Evolutionary conservation across 352 stramenopile genomes (phyloP).

Genomic region (Phytophthora boehmeriae): DNA sequence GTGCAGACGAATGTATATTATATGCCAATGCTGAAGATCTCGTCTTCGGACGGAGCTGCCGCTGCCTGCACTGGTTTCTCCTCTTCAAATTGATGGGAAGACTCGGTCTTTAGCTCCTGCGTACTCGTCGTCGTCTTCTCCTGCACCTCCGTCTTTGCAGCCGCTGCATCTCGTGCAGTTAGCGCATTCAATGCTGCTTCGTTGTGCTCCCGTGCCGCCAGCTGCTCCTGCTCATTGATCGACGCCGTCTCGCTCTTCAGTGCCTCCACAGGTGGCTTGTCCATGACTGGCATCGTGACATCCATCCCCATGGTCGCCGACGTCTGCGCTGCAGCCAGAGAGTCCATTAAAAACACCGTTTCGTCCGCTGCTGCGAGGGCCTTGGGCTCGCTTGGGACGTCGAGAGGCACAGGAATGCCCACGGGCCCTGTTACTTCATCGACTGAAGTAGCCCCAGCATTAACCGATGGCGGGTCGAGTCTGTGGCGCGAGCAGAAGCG

Average conservation of each 20-base stretch:
- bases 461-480: slow-evolving; percentile 65
- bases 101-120: slow-evolving; percentile 9
- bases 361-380: slow-evolving; percentile 26
- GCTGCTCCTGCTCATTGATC: slow-evolving; percentile 50
- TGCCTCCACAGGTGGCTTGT: slow-evolving; percentile 19
- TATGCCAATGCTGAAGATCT: slow-evolving; percentile 84
- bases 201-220: slow-evolving; percentile 46
- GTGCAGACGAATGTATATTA: slow-evolving; percentile 36
- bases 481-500: slow-evolving; percentile 88
- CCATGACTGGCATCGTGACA: background rate
- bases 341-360: slow-evolving; percentile 35
- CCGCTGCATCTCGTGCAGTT: slow-evolving; percentile 24
- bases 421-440: slow-evolving; percentile 8
- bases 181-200: slow-evolving; percentile 29
- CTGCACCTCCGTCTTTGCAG: slow-evolving; percentile 22
- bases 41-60: slow-evolving; percentile 46
- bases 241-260: slow-evolving; percentile 44
- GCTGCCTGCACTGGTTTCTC: slow-evolving; percentile 9
- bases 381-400: slow-evolving; percentile 10
- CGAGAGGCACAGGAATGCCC: slow-evolving; percentile 12
- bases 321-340: slow-evolving; percentile 22
- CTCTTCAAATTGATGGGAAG: background rate
- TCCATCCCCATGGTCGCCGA: slow-evolving; percentile 24
- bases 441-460: slow-evolving; percentile 1
- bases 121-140: slow-evolving; percentile 9